Conservation (phyloP, 2,329 filamentous ascomycete species). For the Neonectria magnoliae region DNA sequence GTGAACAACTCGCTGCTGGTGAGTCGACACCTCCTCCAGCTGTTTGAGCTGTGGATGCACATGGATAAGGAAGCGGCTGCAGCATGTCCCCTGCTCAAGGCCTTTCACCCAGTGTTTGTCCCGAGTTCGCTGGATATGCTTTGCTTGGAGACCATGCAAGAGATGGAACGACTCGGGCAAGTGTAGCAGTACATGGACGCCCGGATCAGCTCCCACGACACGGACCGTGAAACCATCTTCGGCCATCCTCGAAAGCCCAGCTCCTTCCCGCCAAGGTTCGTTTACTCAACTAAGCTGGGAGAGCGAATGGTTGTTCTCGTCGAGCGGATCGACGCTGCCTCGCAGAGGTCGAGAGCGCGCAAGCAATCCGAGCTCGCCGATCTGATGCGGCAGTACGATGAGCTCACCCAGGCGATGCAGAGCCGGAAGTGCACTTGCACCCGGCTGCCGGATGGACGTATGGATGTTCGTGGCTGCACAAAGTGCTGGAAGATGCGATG, state of each 20-base stretch:
- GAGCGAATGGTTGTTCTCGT: background rate
- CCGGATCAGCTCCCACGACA: constrained; percentile 27
- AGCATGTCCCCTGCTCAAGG: constrained; percentile 57
- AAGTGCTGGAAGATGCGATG: constrained; percentile 27
- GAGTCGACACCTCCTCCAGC: constrained; percentile 54
- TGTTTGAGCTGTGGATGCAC: constrained; percentile 67
- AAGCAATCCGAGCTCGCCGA: constrained; percentile 13
- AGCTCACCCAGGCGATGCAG: constrained; percentile 23
- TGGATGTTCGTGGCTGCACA: constrained; percentile 15
- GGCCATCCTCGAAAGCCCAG: constrained; percentile 43
- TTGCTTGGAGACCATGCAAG: constrained; percentile 55
- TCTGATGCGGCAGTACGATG: constrained; percentile 24
- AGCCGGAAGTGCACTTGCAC: constrained; percentile 29
- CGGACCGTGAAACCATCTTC: constrained; percentile 57
- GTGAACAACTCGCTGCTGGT: constrained; percentile 43
- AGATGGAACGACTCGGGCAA: constrained; percentile 60
- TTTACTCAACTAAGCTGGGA: constrained; percentile 7
- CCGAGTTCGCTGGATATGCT: constrained; percentile 63
- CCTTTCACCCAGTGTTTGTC: constrained; percentile 63
- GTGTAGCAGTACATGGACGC: constrained; percentile 33
- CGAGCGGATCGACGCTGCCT: constrained; percentile 7
- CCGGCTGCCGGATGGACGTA: background rate
- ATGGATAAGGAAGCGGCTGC: constrained; percentile 61
- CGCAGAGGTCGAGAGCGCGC: background rate
- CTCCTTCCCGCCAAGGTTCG: constrained; percentile 13